Evolutionary conservation across 352 stramenopile species (phyloP).

Genomic region (Globisporangium mamillatum): DNA sequence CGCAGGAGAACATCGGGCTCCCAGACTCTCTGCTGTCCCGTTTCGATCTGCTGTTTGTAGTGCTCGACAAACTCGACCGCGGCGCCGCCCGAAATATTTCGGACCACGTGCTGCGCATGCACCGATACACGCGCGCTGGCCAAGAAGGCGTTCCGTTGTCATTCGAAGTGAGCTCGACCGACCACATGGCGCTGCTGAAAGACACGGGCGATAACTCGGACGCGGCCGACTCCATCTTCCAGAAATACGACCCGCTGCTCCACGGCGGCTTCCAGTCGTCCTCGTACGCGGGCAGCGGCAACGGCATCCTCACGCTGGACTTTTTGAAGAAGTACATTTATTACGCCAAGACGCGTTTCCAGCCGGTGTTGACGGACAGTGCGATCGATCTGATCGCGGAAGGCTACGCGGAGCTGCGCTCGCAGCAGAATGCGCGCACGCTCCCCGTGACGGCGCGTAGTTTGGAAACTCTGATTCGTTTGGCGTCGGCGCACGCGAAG

Average conservation of each 20-base stretch:
- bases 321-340: constrained; percentile 99
- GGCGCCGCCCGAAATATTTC: constrained; percentile 94
- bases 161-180: constrained; percentile 78
- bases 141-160: constrained; percentile 89
- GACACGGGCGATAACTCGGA: constrained; percentile 71
- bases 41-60: constrained; percentile 99
- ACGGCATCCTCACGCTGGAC: constrained; percentile 91
- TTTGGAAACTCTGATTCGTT: constrained; percentile 99
- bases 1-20: constrained; percentile 99
- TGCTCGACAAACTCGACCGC: constrained; percentile 97
- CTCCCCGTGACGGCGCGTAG: constrained; percentile 97
- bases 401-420: constrained; percentile 96
- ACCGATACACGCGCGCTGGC: constrained; percentile 90
- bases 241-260: constrained; percentile 89
- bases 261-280: constrained; percentile 71
- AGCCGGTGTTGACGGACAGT: constrained; percentile 80
- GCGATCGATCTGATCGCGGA: constrained; percentile 95
- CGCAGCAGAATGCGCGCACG: constrained; percentile 91
- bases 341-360: constrained; percentile 96
- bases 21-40: constrained; percentile 99
- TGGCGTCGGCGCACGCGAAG: constrained; percentile 98
- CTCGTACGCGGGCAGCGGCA: constrained; percentile 40
- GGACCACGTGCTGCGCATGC: constrained; percentile 97
- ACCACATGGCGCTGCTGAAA: constrained; percentile 67
- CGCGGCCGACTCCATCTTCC: constrained; percentile 82